Percentiles rank a stretch among this genome's conserved stretches.
phyloP scores from a whole-genome alignment of 1,284 basidiomycete genomes.

The Melampsora occidentalis region DNA sequence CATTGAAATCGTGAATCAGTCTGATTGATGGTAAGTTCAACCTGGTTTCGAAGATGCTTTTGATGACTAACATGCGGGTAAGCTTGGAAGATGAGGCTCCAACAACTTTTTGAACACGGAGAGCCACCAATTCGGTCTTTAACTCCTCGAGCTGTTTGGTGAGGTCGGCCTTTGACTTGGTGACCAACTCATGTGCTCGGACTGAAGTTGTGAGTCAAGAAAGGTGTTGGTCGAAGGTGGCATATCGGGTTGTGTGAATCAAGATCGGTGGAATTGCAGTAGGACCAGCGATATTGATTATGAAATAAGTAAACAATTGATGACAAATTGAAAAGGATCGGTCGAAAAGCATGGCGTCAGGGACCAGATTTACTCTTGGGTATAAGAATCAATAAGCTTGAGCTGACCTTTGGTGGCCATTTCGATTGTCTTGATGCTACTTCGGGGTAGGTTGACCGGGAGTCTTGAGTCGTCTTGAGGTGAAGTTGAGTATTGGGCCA shows the following conservation, averaged over 20 bases:
- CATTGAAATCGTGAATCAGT: not conserved
- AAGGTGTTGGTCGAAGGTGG: not conserved
- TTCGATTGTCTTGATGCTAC: constrained; percentile 1
- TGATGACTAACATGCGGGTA: constrained; percentile 83
- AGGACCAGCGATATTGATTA: not conserved
- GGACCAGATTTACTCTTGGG: not conserved
- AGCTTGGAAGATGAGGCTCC: constrained; percentile 94
- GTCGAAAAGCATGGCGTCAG: not conserved
- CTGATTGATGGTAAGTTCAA: too few relatives aligned
- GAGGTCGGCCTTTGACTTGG: constrained; percentile 95
- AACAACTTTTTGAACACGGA: constrained; percentile 95
- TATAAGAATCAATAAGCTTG: not conserved
- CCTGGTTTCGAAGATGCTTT: too few relatives aligned
- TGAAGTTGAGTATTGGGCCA: too few relatives aligned
- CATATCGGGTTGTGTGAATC: not conserved
- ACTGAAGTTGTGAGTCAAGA: constrained; percentile 46
- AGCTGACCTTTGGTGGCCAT: constrained; percentile 5
- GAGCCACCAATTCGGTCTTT: constrained; percentile 83
- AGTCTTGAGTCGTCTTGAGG: too few relatives aligned
- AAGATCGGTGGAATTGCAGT: not conserved
- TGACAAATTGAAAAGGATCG: not conserved
- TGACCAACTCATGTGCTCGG: constrained; percentile 53
- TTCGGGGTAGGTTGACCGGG: not conserved
- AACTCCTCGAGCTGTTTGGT: constrained; percentile 89
- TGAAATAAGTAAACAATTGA: not conserved